Conservation (phyloP, 495 filamentous ascomycete species). For the Annulohypoxylon maeteangense region DNA sequence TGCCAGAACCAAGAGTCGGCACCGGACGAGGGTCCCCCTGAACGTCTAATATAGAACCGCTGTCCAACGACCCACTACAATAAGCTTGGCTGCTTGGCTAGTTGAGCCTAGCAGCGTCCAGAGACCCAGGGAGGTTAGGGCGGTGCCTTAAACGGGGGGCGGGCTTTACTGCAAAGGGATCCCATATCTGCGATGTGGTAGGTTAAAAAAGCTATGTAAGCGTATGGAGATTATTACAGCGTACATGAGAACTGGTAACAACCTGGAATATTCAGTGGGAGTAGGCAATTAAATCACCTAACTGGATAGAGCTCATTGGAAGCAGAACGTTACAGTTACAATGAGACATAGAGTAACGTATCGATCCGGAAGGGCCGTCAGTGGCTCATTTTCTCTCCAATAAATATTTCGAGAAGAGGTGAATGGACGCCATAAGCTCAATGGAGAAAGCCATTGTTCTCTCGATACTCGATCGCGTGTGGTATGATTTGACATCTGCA, state of each 20-base stretch:
- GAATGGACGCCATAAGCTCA: constrained; percentile 14
- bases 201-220: constrained; percentile 26
- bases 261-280: not conserved
- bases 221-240: constrained; percentile 1
- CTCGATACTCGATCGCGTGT: not conserved
- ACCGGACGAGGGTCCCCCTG: constrained; percentile 40
- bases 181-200: constrained; percentile 1
- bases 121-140: constrained; percentile 32
- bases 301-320: constrained; percentile 23
- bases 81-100: constrained; percentile 37
- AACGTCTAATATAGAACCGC: constrained; percentile 38
- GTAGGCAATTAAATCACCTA: constrained; percentile 9
- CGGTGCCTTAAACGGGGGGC: constrained; percentile 19
- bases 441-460: constrained; percentile 19
- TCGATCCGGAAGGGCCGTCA: not conserved
- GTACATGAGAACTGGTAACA: not conserved
- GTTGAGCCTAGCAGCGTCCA: constrained; percentile 4
- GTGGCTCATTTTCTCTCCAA: constrained; percentile 24
- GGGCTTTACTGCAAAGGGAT: constrained; percentile 37
- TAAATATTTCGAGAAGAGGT: not conserved
- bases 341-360: not conserved
- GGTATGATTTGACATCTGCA: constrained; percentile 32
- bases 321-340: constrained; percentile 11
- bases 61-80: constrained; percentile 25
- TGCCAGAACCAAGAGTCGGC: constrained; percentile 36